Conservation (phyloP, 257 asterid species). For the Ophiorrhiza pumila region DNA sequence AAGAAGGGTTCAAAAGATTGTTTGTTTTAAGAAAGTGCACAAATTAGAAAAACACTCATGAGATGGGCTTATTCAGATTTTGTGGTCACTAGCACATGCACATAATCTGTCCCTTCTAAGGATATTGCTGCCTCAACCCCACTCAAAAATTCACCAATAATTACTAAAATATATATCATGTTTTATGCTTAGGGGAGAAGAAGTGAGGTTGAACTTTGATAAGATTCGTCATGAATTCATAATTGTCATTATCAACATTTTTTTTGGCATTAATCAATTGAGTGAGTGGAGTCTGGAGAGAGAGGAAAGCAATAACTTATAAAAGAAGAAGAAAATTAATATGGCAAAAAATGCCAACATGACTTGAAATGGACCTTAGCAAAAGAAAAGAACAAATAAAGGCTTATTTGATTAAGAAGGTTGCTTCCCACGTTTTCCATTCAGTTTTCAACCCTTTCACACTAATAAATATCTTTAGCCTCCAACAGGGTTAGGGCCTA, state of each 20-base stretch:
- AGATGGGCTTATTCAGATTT: conserved; percentile 1
- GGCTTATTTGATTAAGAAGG: conserved; percentile 13
- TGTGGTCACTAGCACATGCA: conserved; percentile 6
- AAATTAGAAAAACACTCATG: not conserved
- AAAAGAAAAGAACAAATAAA: no score
- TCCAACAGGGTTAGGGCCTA: no score
- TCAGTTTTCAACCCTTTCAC: conserved; percentile 23
- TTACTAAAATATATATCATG: conserved; percentile 8
- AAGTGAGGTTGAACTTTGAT: conserved; percentile 8
- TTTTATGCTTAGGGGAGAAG: not conserved
- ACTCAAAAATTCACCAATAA: not conserved
- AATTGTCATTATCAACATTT: conserved; percentile 16
- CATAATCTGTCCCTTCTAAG: not conserved
- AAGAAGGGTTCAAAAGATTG: conserved; percentile 1
- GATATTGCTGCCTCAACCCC: conserved; percentile 1
- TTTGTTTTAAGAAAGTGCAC: not conserved
- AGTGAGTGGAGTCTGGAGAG: conserved; percentile 7
- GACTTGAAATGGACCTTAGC: conserved; percentile 15
- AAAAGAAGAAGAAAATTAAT: not conserved
- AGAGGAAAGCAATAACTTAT: not conserved
- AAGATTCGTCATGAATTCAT: conserved; percentile 14
- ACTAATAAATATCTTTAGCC: conserved; percentile 13
- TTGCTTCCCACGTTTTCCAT: conserved; percentile 5
- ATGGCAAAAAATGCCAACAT: conserved; percentile 10
- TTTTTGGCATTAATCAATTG: conserved; percentile 11